Base-by-base conservation (phyloP, 2,329 filamentous ascomycete genomes). In the Colletotrichum lupini region DNA sequence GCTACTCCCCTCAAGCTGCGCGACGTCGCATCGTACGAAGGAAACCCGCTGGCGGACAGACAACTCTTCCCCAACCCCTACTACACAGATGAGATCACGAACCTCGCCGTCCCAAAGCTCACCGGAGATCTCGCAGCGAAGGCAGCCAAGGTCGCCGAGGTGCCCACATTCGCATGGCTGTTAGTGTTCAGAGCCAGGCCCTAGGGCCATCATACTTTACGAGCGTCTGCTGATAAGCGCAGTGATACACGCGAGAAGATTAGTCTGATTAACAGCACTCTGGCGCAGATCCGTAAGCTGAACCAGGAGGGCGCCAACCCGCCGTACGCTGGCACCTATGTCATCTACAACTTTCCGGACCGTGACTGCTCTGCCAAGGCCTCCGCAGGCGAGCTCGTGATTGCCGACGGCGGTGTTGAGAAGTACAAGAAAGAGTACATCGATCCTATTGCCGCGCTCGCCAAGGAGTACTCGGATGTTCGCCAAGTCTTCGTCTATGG, bases 21-120 rank as follows among this genome's bases (percentile, higher is more conserved):
- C 11, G 64, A 67, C 14, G 59, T 62, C 1, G 75, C 68, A 19
- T 71, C 77, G 24, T 78, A 78, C 55, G 75, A 82, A 12, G 87
- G 86, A 12, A 83, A 82, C 74, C 79, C 80, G n/a, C 82, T 82
- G 71, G 59, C 76, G 49, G 78, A 77, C 14, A 78, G 79, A 49
- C 82, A 80, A 66, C 77, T 83, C 46, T 80, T 81, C 56, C 78
- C 82, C 66, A 83, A 85, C 72, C 79, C 81, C 11, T 81, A 80
- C 67, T 83, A 82, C 65, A 78, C 82, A 55, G 77, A 80, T 2
- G 80, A 84, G 73, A 79, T 85, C 37, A 81, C 84, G 49, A 83
- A 78, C 49, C 79, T 83, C 2, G 89, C 89, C 3, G 85, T 91
- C 46, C 89, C 90, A 4, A 87, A 88, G 3, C 81, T 90, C 72